These are phyloP conservation scores for Eragrostis tef DNA, from an alignment of 202 grass and related monocot genomes.

Conservation along the genomic window DNA sequence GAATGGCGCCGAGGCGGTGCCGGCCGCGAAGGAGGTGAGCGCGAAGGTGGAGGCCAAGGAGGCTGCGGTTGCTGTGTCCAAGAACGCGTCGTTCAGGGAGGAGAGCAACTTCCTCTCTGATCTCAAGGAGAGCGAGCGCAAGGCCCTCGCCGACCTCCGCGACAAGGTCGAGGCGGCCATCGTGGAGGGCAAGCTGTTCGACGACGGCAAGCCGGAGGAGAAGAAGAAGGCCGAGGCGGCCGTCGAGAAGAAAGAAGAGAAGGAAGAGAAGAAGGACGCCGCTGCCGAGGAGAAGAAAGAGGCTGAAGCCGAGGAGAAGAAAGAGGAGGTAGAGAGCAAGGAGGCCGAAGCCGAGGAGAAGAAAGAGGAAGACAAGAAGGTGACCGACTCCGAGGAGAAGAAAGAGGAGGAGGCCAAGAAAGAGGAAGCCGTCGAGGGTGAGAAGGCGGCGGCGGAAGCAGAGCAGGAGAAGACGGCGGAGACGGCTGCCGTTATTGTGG, in stretches of 20 bases:
- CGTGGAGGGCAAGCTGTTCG: slow-evolving; percentile 58
- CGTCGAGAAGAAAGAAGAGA: slow-evolving; percentile 26
- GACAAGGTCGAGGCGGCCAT: slow-evolving; percentile 77
- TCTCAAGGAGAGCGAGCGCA: slow-evolving; percentile 77
- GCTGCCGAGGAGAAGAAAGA: slow-evolving; percentile 7
- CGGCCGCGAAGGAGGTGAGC: slow-evolving; percentile 45
- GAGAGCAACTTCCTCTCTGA: slow-evolving; percentile 90
- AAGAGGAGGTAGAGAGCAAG: background rate
- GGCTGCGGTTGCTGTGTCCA: slow-evolving; percentile 47
- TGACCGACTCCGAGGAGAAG: slow-evolving; percentile 2
- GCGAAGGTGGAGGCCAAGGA: slow-evolving; percentile 39
- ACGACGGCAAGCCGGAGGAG: slow-evolving; percentile 37
- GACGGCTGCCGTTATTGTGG: background rate
- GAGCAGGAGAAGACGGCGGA: slow-evolving; percentile 12
- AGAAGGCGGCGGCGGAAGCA: slow-evolving; percentile 7
- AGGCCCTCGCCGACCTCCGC: slow-evolving; percentile 77
- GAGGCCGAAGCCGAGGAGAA: background rate
- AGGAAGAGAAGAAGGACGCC: too few species aligned
- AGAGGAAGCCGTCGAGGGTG: slow-evolving; percentile 29
- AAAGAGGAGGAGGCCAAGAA: slow-evolving; percentile 4
- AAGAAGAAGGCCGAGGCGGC: slow-evolving; percentile 6
- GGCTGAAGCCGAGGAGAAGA: slow-evolving; percentile 1
- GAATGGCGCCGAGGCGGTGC: slow-evolving; percentile 30
- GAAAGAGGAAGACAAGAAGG: background rate
- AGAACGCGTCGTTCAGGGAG: slow-evolving; percentile 76